Evolutionary conservation across 208 protist species (phyloP).

Genomic region (Wallacemonas sp.): DNA sequence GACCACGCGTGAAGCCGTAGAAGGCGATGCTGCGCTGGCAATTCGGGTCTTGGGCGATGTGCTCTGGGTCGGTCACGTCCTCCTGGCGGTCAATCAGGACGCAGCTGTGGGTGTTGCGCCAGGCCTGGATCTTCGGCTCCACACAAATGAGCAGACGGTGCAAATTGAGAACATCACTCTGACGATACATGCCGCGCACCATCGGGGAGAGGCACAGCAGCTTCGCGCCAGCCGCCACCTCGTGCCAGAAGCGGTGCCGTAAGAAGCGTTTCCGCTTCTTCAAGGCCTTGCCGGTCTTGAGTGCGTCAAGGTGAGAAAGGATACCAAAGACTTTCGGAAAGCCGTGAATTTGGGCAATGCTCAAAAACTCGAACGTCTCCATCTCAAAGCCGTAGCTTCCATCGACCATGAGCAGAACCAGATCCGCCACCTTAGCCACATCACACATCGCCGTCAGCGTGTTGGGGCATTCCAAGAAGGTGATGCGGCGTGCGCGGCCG

Average conservation of each 20-base stretch:
- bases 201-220: slow-evolving; percentile 97
- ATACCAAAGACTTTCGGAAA: slow-evolving; percentile 99
- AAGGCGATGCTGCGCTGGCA: slow-evolving; percentile 90
- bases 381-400: slow-evolving; percentile 99
- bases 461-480: slow-evolving; percentile 98
- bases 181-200: slow-evolving; percentile 96
- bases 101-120: slow-evolving; percentile 97
- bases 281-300: slow-evolving; percentile 96
- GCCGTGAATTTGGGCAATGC: slow-evolving; percentile 98
- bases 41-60: slow-evolving; percentile 64
- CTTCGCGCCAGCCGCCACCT: slow-evolving; percentile 94
- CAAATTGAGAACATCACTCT: slow-evolving; percentile 97
- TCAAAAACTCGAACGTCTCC: slow-evolving; percentile 99
- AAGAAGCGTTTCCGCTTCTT: slow-evolving; percentile 98
- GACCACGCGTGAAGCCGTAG: slow-evolving; percentile 98
- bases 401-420: slow-evolving; percentile 98
- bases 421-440: slow-evolving; percentile 97
- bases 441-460: slow-evolving; percentile 99
- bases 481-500: slow-evolving; percentile 93
- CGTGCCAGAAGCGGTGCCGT: slow-evolving; percentile 95
- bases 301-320: slow-evolving; percentile 98
- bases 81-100: slow-evolving; percentile 97
- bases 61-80: slow-evolving; percentile 97
- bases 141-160: slow-evolving; percentile 96
- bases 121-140: slow-evolving; percentile 97